A percentile compares a stretch with the other conserved stretches of the same genome.
Evolutionary conservation across 371 early-diverging fungal species (phyloP).

Genomic region (Zychaea mexicana): DNA sequence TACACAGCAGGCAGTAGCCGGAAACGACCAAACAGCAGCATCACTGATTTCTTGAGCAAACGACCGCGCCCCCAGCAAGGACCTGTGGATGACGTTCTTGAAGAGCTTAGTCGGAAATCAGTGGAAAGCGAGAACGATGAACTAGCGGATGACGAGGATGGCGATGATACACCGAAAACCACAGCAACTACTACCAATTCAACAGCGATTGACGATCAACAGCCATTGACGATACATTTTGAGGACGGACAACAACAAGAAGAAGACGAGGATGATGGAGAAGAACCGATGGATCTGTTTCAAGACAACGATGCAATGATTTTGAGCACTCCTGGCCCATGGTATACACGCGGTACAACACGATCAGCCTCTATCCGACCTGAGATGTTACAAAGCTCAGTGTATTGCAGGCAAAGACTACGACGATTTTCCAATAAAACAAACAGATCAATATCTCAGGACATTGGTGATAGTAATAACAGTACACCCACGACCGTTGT

Average conservation of each 20-base stretch:
- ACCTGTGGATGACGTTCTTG: neutral
- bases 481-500: neutral
- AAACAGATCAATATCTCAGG: no score
- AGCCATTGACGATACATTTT: no score
- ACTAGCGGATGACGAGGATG: neutral
- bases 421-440: neutral
- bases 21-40: neutral
- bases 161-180: neutral
- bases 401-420: neutral
- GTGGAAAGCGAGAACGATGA: slow-evolving; percentile 9
- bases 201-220: neutral
- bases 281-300: neutral
- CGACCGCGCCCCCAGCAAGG: slow-evolving; percentile 1
- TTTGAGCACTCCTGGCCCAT: neutral
- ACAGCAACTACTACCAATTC: neutral
- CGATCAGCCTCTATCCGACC: neutral
- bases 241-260: no score
- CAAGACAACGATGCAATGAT: neutral
- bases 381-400: neutral
- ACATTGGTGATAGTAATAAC: no score
- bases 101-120: neutral
- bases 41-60: neutral
- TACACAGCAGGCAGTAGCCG: neutral
- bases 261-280: neutral
- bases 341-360: slow-evolving; percentile 2